These are phyloP conservation scores for Hydnum rufescens DNA, from an alignment of 768 basidiomycete genomes.

Conservation along the genomic window DNA sequence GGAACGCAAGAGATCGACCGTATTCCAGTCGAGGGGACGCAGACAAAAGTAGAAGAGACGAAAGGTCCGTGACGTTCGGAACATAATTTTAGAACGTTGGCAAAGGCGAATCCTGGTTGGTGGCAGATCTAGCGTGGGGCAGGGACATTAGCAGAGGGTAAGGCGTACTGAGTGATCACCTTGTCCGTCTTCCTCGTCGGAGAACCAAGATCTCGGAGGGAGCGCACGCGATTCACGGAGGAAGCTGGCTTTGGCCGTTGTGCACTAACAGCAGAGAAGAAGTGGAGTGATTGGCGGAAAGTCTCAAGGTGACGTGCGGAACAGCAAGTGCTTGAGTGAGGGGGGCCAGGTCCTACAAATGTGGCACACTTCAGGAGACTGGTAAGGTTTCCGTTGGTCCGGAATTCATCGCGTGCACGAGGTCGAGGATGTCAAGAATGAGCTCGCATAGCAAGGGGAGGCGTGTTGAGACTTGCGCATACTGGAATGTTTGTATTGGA, in stretches of 20 bases:
- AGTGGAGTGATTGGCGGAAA: neutral
- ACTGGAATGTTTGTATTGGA: neutral
- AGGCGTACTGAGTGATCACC: conserved; percentile 1
- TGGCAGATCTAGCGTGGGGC: too few relatives aligned
- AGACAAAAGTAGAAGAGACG: neutral
- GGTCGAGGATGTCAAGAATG: neutral
- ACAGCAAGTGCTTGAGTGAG: neutral
- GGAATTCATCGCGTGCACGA: neutral
- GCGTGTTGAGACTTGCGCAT: neutral
- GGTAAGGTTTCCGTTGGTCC: neutral
- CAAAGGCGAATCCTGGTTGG: neutral
- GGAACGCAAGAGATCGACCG: neutral
- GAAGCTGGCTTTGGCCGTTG: neutral
- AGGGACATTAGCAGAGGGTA: too few relatives aligned
- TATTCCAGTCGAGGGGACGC: neutral
- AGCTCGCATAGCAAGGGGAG: neutral
- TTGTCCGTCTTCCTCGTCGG: neutral
- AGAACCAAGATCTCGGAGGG: neutral
- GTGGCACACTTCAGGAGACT: neutral
- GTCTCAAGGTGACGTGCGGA: neutral
- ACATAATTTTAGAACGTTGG: neutral
- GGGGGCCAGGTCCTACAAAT: neutral
- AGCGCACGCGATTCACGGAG: neutral
- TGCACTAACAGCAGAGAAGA: neutral
- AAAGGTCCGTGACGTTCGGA: neutral